These are phyloP conservation scores for Lagenidium giganteum DNA, from an alignment of 352 stramenopile genomes.

Conservation along the genomic window DNA sequence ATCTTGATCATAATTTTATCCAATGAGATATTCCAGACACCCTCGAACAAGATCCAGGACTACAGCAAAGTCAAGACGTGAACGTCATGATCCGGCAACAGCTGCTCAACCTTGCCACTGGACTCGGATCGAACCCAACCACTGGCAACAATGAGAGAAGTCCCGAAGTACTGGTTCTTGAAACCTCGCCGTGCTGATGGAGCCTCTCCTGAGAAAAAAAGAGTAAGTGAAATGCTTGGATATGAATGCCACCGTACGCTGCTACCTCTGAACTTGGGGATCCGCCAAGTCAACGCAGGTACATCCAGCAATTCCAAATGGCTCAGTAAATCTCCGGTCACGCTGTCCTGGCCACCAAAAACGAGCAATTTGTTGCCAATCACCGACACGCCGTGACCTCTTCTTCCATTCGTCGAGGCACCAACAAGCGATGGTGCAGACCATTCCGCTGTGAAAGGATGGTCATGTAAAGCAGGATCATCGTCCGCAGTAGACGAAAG, in stretches of 20 bases:
- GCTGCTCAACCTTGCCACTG: slow-evolving; percentile 34
- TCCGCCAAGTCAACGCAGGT: slow-evolving; percentile 19
- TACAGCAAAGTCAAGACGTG: slow-evolving; percentile 33
- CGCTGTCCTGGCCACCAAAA: slow-evolving; percentile 50
- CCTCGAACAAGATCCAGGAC: too few species aligned
- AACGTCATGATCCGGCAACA: slow-evolving; percentile 41
- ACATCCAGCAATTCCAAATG: slow-evolving; percentile 35
- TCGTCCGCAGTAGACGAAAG: background rate
- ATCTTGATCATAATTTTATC: too few species aligned
- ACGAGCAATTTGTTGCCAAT: slow-evolving; percentile 47
- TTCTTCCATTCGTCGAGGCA: slow-evolving; percentile 25
- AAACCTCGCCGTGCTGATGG: slow-evolving; percentile 54
- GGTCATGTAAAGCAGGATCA: slow-evolving; percentile 3
- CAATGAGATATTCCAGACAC: too few species aligned
- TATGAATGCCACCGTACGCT: too few species aligned
- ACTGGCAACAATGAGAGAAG: slow-evolving; percentile 48
- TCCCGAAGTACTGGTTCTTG: slow-evolving; percentile 68
- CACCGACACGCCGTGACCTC: slow-evolving; percentile 43
- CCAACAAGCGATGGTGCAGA: slow-evolving; percentile 24
- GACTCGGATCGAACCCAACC: slow-evolving; percentile 41
- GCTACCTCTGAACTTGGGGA: too few species aligned
- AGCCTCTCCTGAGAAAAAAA: slow-evolving; percentile 26
- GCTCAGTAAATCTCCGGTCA: slow-evolving; percentile 35
- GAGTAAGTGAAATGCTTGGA: too few species aligned
- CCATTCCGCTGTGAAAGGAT: slow-evolving; percentile 28